phyloP scores from a whole-genome alignment of 2,329 filamentous ascomycete species.

The Penicillium corylophilum region DNA sequence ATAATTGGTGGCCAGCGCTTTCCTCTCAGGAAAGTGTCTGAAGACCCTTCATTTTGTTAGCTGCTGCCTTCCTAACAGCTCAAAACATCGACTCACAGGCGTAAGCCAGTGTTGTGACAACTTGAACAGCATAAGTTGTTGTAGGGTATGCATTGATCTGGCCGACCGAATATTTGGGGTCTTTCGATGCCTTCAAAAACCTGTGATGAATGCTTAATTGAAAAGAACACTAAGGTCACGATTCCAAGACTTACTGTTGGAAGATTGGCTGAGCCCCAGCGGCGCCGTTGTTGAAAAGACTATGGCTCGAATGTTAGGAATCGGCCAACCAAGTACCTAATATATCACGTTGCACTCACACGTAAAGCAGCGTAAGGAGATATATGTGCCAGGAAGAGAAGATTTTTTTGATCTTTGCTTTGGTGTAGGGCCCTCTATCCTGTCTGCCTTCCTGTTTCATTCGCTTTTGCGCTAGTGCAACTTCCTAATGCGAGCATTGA shows the following conservation, averaged over 20 bases:
- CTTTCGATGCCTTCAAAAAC: conserved; percentile 35
- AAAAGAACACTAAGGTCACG: neutral
- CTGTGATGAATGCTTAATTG: conserved; percentile 3
- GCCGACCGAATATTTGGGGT: conserved; percentile 47
- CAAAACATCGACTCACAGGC: conserved; percentile 46
- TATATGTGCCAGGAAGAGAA: conserved; percentile 67
- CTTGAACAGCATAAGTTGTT: conserved; percentile 55
- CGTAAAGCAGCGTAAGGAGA: conserved; percentile 57
- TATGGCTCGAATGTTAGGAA: conserved; percentile 8
- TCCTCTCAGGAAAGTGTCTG: conserved; percentile 60
- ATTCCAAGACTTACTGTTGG: conserved; percentile 37
- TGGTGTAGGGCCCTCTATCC: conserved; percentile 47
- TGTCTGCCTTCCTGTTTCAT: conserved; percentile 53
- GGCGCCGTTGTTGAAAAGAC: conserved; percentile 61
- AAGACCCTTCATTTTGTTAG: conserved; percentile 49
- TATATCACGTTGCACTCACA: conserved; percentile 37
- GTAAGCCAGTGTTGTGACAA: conserved; percentile 61
- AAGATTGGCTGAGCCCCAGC: conserved; percentile 57
- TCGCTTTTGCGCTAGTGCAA: conserved; percentile 48
- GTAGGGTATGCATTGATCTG: conserved; percentile 58
- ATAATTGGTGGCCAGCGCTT: conserved; percentile 64
- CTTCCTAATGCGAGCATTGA: conserved; percentile 32
- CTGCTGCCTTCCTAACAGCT: neutral
- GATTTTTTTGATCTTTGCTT: conserved; percentile 58
- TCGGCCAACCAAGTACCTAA: too few relatives aligned